Evolutionary conservation across 108 stramenopile species (phyloP), one percentile per base, ranked within the genome.

Genomic region (Pseudonitzschia multistriata): DNA sequence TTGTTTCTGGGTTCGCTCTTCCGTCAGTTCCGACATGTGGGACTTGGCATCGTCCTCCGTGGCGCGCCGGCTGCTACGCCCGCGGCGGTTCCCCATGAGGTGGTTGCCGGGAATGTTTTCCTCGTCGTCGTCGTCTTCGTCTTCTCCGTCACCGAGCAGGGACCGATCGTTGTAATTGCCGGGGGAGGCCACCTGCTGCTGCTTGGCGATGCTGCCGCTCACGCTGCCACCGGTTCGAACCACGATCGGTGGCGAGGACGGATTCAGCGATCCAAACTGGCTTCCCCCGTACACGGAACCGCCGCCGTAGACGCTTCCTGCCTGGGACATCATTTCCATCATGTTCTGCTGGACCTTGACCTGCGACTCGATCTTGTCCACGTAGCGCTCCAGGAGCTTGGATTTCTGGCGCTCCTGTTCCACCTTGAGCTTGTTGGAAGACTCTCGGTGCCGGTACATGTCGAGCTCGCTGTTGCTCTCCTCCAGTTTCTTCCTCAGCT

Each of bases 321-420:
- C 82, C 17, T 65, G 66, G 1, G 84, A 85, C 82, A 92, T 92
- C 85, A 92, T 90, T 79, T 92, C 91, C 91, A 92, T 92, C 84
- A 92, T 88, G 73, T 90, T 92, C 49, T 92, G 91, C 67, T 92
- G 91, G 1, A 92, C 88, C 45, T 87, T 88, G 4, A 92, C 91
- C 70, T 92, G 91, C 8, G 85, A 86, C 72, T 92, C 91, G 40
- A 92, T 83, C 56, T 88, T 86, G 64, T 90, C 87, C 33, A 92
- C 79, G 40, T 92, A 92, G 19, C 88, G 67, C 72, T 89, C 86
- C 35, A 92, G 74, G 13, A 88, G 70, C n/a, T 78, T 74, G 54
- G 79, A 78, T 34, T 86, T 86, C 70, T 89, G 81, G 31, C 83
- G 83, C 53, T 87, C 83, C 45, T 82, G 80, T 50, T 88, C 84